Conservation (phyloP, 2,329 filamentous ascomycete species). For the Colletotrichum sp. region DNA sequence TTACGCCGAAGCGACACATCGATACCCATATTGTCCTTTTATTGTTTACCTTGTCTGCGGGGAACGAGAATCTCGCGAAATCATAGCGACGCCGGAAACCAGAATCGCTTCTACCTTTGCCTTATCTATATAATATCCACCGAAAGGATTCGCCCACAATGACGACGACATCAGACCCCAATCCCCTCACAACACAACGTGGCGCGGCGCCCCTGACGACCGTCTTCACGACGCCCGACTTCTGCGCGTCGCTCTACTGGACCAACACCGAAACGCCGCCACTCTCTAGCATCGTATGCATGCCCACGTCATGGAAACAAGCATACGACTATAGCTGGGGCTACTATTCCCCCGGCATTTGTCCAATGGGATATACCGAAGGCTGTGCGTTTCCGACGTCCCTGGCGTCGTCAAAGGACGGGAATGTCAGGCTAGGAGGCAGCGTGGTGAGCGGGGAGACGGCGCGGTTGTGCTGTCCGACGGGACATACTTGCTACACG, state of each 20-base stretch:
- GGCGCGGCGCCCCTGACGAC: conserved; percentile 16
- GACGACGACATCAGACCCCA: conserved; percentile 6
- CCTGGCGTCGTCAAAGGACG: background rate
- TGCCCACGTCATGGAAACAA: conserved; percentile 18
- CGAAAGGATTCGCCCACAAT: background rate
- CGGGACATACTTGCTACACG: conserved; percentile 6
- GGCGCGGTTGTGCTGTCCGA: conserved; percentile 9
- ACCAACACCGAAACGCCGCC: conserved; percentile 13
- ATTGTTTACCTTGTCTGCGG: background rate
- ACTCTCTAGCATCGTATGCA: conserved; percentile 14
- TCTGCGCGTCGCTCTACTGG: conserved; percentile 6
- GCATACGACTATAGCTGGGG: conserved; percentile 17
- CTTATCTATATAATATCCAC: background rate
- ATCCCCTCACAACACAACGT: conserved; percentile 8
- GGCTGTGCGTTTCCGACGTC: conserved; percentile 14
- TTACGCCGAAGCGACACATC: background rate
- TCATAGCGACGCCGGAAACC: background rate
- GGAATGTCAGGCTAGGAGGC: background rate
- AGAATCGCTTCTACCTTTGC: background rate
- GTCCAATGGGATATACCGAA: conserved; percentile 18
- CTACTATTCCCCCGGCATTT: conserved; percentile 23
- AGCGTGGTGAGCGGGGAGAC: conserved; percentile 10
- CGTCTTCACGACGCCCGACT: conserved; percentile 20
- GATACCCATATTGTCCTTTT: background rate
- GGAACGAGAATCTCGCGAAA: background rate